Percentiles rank a stretch among this genome's conserved stretches.
Conservation (phyloP, 2,329 filamentous ascomycete species). For the Akanthomyces dipterigenus region DNA sequence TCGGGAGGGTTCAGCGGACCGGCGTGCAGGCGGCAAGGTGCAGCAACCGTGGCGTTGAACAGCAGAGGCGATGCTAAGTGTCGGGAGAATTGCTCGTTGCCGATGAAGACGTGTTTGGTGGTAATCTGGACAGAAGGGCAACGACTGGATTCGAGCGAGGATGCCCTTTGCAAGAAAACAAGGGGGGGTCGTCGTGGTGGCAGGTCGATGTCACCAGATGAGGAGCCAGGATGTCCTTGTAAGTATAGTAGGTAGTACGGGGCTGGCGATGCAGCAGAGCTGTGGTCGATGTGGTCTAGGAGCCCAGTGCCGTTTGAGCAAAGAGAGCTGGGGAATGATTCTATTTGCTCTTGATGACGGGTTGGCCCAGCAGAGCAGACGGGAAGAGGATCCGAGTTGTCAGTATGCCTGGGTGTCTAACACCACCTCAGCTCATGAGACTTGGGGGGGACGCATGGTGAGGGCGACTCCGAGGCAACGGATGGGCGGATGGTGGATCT, state of each 20-base stretch:
- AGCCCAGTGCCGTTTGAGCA: background rate
- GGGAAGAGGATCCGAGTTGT: background rate
- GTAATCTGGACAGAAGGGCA: background rate
- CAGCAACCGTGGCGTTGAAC: background rate
- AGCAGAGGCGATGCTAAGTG: background rate
- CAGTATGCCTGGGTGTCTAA: background rate
- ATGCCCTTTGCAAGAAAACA: background rate
- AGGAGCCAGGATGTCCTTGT: conserved; percentile 7
- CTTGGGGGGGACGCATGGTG: background rate
- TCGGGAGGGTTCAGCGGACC: background rate
- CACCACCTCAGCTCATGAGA: background rate
- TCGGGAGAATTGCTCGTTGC: background rate
- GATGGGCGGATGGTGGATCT: conserved; percentile 4
- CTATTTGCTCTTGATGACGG: background rate
- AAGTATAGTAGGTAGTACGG: background rate
- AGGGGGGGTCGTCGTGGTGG: background rate
- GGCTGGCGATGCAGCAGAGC: background rate
- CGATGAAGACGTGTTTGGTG: background rate
- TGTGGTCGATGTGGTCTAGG: background rate
- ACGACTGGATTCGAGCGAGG: background rate
- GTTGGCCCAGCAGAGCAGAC: conserved; percentile 5
- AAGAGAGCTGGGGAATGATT: background rate
- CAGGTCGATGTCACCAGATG: conserved; percentile 5
- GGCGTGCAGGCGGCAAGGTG: background rate
- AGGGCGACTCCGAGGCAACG: conserved; percentile 8